Base-by-base conservation (phyloP, 805 yeast species). In the Torulaspora gathmanii region DNA sequence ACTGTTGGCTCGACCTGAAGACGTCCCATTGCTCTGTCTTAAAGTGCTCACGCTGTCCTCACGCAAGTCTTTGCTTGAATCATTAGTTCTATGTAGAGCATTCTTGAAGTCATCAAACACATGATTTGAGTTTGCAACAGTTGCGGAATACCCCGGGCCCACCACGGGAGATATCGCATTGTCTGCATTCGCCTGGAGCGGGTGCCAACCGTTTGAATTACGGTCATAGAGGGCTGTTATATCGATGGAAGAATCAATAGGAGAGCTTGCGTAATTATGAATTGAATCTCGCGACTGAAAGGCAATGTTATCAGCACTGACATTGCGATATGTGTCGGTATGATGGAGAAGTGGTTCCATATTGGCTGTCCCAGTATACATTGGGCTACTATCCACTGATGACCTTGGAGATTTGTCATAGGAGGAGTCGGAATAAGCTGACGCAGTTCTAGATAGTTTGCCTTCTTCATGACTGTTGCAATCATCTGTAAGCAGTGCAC, bases 141-240 rank as follows among this genome's bases (percentile, higher is more conserved):
- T 45, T 5, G 50, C 42, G 4, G 60, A 51, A 40, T 57, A 56
- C 9, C 50, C 44, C 12, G 50, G 48, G 13, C 45, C 47, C 4
- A 47, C 34, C 2, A 51, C 47, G 9, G 53, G 53, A 13, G 56
- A 53, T 13, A 52, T 37, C 2, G 51, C 42, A 15, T 31, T 20
- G 8, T 42, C 43, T 15, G 41, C 25, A 16, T 43, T 49, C 33
- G 51, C 46, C 31, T 58, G 62, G 9, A 56, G 42, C 6, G 65
- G 61, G 33, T 58, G 61, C 63, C 65, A 55, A 9, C 51, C 51
- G 36, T 49, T 54, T 13, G 60, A 49, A 42, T 56, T 60, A 13
- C 55, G 50, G 15, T 55, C 56, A 38, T 65, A 67, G 33, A 69
- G 52, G 1, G 70, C 67, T 1, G 72, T 69, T 4, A 69, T 66